Evolutionary conservation across 768 basidiomycete genomes (phyloP).

Genomic region (Chalciporus piperatus): DNA sequence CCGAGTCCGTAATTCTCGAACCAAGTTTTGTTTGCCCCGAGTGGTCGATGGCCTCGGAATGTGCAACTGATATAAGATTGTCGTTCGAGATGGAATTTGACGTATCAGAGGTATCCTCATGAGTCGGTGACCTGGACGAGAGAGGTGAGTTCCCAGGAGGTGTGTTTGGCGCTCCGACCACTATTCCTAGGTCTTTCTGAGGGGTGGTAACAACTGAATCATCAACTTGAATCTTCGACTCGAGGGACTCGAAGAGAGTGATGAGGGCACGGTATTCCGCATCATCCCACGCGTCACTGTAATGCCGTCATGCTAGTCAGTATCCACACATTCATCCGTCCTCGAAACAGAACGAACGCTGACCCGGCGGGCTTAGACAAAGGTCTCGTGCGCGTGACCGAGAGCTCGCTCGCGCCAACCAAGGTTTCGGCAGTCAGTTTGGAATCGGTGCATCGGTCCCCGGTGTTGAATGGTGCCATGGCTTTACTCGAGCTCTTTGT

Average conservation of each 20-base stretch:
- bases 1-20: too few relatives aligned
- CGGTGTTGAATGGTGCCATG: neutral
- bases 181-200: neutral
- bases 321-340: too few relatives aligned
- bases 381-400: too few relatives aligned
- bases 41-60: too few relatives aligned
- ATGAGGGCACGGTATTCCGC: neutral
- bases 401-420: too few relatives aligned
- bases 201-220: neutral
- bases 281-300: neutral
- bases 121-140: neutral
- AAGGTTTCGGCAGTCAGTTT: neutral
- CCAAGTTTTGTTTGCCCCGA: too few relatives aligned
- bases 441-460: neutral
- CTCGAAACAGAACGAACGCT: too few relatives aligned
- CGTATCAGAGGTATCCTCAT: neutral
- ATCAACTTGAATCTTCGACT: neutral
- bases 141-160: neutral
- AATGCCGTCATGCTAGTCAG: too few relatives aligned
- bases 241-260: neutral
- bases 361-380: too few relatives aligned
- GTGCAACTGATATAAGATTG: too few relatives aligned
- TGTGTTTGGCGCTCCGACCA: neutral
- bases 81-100: too few relatives aligned
- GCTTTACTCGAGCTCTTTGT: neutral